Evolutionary conservation across 139 green algal species (phyloP).

Genomic region (Parachlorella kessleri): DNA sequence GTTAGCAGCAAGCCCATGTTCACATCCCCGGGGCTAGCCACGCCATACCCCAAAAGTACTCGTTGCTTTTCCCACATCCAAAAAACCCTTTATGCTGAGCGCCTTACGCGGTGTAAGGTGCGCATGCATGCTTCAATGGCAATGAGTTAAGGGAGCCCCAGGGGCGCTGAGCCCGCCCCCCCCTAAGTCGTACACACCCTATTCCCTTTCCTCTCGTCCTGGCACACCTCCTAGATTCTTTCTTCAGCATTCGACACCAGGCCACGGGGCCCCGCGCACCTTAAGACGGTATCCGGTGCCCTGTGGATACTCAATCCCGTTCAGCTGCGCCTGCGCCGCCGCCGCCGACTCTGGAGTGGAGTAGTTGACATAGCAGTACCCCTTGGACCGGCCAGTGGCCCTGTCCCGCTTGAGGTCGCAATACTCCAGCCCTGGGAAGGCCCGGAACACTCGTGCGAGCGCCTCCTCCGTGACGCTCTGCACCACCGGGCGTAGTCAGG

Average conservation of each 20-base stretch:
- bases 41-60: no score
- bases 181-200: no score
- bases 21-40: no score
- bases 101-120: no score
- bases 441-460: conserved; percentile 75
- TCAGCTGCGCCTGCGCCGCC: conserved; percentile 73
- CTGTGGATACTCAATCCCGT: conserved; percentile 86
- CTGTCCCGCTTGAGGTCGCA: conserved; percentile 87
- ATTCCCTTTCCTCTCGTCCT: background rate
- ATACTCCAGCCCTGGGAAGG: conserved; percentile 88
- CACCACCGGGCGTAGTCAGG: background rate
- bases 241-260: no score
- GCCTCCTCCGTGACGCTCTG: conserved; percentile 75
- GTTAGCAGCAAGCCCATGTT: no score
- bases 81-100: no score
- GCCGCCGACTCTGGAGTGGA: conserved; percentile 68
- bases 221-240: no score
- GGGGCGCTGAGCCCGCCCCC: no score
- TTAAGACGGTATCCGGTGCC: conserved; percentile 79
- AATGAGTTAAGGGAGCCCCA: no score
- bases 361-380: conserved; percentile 92
- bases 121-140: no score
- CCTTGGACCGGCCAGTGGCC: conserved; percentile 63
- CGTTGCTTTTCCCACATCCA: no score
- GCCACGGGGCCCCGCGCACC: conserved; percentile 36